phyloP scores from a whole-genome alignment of 768 basidiomycete genomes.

The Boletus subparvulus region DNA sequence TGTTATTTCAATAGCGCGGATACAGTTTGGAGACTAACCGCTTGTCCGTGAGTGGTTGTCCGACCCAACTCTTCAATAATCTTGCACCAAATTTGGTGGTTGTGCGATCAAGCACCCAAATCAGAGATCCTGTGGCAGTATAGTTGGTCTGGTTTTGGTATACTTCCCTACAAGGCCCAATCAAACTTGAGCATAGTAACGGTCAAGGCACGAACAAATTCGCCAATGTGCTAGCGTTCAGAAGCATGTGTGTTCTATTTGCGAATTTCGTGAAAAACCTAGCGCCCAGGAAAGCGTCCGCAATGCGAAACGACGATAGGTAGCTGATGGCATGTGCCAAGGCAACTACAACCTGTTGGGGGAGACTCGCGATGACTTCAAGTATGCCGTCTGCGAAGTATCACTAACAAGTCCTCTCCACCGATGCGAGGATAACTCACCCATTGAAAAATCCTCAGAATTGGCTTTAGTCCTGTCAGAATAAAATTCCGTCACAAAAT shows the following conservation, averaged over 20 bases:
- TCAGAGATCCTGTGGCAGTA: constrained; percentile 68
- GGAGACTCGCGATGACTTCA: constrained; percentile 62
- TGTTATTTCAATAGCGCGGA: background rate
- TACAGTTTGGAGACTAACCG: constrained; percentile 40
- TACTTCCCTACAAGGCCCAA: constrained; percentile 59
- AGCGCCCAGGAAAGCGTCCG: constrained; percentile 74
- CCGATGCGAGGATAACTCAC: background rate
- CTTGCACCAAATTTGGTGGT: constrained; percentile 88
- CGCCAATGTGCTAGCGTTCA: constrained; percentile 82
- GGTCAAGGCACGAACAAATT: constrained; percentile 53
- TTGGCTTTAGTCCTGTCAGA: constrained; percentile 46
- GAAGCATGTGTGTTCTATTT: constrained; percentile 76
- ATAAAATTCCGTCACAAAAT: constrained; percentile 64
- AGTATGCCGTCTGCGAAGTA: constrained; percentile 53
- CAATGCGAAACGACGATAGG: constrained; percentile 71
- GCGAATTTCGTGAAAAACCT: constrained; percentile 79
- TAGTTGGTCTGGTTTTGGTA: constrained; percentile 87
- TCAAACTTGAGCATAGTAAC: background rate
- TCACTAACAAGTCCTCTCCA: background rate
- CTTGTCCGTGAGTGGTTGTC: constrained; percentile 76
- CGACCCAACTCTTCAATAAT: constrained; percentile 82
- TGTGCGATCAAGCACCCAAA: constrained; percentile 86
- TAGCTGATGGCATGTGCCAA: constrained; percentile 73
- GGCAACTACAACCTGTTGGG: constrained; percentile 66
- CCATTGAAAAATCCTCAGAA: constrained; percentile 38